Evolutionary conservation across 176 grass and related monocot genomes (phyloP), one percentile per base, ranked within the genome.

Genomic region (Olyra latifolia): DNA sequence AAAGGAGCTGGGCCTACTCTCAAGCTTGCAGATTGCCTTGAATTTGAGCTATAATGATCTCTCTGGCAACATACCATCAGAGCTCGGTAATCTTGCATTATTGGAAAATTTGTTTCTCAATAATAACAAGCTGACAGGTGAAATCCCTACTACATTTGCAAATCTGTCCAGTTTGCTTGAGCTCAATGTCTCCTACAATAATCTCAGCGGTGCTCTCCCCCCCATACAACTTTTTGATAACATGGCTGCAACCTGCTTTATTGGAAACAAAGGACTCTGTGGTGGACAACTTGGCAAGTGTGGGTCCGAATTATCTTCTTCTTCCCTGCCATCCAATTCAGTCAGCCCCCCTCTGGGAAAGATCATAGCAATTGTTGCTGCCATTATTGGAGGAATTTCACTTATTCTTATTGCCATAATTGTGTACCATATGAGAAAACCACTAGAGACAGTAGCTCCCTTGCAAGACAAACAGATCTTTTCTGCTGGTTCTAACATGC

Each of bases 11-110:
- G 93, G 97, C 3, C 55, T 81, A 38, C 83, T 99, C 17, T 95
- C 97, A 41, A 99, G 93, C 66, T 74, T 99, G 82, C 97, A 99
- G 84, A 99, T 99, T 62, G 97, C 88, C 60, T 62, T 99, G 92
- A 99, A 99, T 93, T 82, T 99, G 76, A 99, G 96, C 79, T 89
- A 88, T 66, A 99, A 99, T 48, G 86, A 81, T 59, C 88, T 95
- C 40, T 93, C 90, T 29, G 88, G 93, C 35, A 76, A 86, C 30
- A 88, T 99, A 89, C 96, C 96, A 61, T 77, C 85, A 63, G 96
- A 99, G 77, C 93, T 99, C 75, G 96, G 96, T 55, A 89, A 88
- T 77, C 96, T 99, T 80, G 86, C 88, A 83, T 69, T 99, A 32
- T 73, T 99, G 70, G 88, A 82, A 87, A 93, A 70, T 80, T 80